Conservation (phyloP, 2,329 filamentous ascomycete genomes). For the Plectosphaerella plurivora region DNA sequence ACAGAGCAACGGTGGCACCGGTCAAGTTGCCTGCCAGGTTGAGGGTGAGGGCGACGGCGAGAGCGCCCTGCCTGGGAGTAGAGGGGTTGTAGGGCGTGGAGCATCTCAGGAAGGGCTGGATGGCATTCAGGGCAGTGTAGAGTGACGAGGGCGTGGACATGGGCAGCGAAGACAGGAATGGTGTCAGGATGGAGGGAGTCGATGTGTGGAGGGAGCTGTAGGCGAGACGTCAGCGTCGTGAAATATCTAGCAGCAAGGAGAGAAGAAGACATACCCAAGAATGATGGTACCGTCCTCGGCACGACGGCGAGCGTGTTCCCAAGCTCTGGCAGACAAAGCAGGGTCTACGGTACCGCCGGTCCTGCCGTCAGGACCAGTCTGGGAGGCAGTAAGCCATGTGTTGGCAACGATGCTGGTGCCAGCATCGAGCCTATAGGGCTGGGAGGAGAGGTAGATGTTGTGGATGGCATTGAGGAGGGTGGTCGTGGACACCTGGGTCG, state of each 20-base stretch:
- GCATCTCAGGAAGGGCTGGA: slow-evolving; percentile 82
- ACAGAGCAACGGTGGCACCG: slow-evolving; percentile 70
- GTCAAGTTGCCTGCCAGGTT: slow-evolving; percentile 76
- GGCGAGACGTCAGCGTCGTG: not conserved
- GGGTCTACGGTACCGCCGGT: slow-evolving; percentile 76
- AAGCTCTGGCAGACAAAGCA: slow-evolving; percentile 74
- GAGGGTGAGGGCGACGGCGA: slow-evolving; percentile 77
- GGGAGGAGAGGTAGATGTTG: slow-evolving; percentile 76
- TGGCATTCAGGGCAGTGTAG: slow-evolving; percentile 72
- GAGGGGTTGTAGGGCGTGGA: slow-evolving; percentile 90
- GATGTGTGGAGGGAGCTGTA: slow-evolving; percentile 81
- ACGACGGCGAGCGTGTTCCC: slow-evolving; percentile 92
- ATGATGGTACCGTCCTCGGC: slow-evolving; percentile 95
- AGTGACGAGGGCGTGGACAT: slow-evolving; percentile 71
- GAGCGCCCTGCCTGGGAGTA: slow-evolving; percentile 70
- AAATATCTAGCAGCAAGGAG: not conserved
- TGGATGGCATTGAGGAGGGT: slow-evolving; percentile 90
- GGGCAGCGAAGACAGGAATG: slow-evolving; percentile 78
- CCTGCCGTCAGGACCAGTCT: slow-evolving; percentile 63
- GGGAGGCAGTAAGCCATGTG: slow-evolving; percentile 83
- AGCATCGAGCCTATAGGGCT: slow-evolving; percentile 83
- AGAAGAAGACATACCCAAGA: slow-evolving; percentile 61
- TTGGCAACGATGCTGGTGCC: slow-evolving; percentile 92
- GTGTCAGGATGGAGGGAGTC: slow-evolving; percentile 75
- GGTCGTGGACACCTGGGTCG: slow-evolving; percentile 83